Base-by-base conservation (phyloP, 176 grass and related monocot species). In the Echinochloa phyllopogon region DNA sequence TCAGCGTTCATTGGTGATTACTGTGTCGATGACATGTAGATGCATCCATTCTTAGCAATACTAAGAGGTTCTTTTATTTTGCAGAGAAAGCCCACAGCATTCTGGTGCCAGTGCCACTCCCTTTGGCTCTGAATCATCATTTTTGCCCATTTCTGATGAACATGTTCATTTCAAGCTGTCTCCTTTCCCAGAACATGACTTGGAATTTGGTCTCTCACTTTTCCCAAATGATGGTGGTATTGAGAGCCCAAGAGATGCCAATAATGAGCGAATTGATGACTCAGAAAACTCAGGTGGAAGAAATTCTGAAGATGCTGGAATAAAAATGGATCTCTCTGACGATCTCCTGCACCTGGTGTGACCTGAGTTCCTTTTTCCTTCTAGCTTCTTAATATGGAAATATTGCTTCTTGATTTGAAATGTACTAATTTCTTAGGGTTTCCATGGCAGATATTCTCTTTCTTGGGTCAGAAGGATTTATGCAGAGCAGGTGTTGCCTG, bases 301-400 rank as follows among this genome's bases (percentile, higher is more conserved):
- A 82, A 89, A 86, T 79, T 70, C 78, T 70, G 96, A 95, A 63
- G 89, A 91, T 47, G 39, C 70, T 74, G 92, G 94, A 74, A 76
- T 92, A 78, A 92, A 90, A 74, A 99, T 99, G 96, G 96, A 99
- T 86, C 86, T 99, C 39, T 94, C 93, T 57, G 96, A 99, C 72
- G 96, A 99, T 92, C 88, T 99, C 39, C 78, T 99, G 77, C 93
- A 99, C 70, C 83, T 94, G 89, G 96, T 99, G 80, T 75, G 87
- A 63, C 8, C 13, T 8, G 7, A 45, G 20, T 74, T 69, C 69
- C 29, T 77, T 51, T 76, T 68, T 40, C 21, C 12, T 44, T 72
- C 29, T 79, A 61, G 18, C 66, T 82, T 48, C 40, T 13, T 75
- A n/a, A 17, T 75, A 75, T 65, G 41, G 42, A 85, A 24, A 74